These are phyloP conservation scores for Dendrocalamus sinicus DNA, from an alignment of 176 grass and related monocot species.

Conservation along the genomic window DNA sequence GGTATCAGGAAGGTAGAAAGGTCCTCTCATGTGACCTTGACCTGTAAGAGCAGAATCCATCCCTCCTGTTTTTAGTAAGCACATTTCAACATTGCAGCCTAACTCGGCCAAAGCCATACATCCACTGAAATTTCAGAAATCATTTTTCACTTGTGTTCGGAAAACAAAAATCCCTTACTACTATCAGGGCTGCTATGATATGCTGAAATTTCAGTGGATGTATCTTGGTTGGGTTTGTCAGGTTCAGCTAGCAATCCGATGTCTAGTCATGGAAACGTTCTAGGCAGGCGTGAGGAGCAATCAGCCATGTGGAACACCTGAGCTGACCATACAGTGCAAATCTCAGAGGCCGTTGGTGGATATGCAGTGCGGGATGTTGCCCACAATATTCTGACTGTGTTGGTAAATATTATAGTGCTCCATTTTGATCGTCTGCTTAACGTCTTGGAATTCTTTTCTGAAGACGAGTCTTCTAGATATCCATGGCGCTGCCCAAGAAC, in stretches of 20 bases:
- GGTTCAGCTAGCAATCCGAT: background rate
- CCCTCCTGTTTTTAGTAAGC: conserved; percentile 19
- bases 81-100: conserved; percentile 27
- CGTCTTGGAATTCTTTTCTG: background rate
- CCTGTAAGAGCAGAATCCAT: conserved; percentile 19
- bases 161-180: background rate
- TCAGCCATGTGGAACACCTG: background rate
- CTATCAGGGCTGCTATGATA: background rate
- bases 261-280: background rate
- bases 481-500: background rate
- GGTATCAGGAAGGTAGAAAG: conserved; percentile 16
- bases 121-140: conserved; percentile 40
- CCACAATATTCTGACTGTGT: background rate
- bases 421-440: background rate
- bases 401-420: conserved; percentile 7
- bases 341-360: background rate
- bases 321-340: background rate
- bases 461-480: conserved; percentile 9
- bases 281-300: background rate
- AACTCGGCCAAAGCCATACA: conserved; percentile 20
- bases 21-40: conserved; percentile 31
- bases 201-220: background rate
- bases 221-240: background rate
- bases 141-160: background rate
- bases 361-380: background rate